Percentiles rank a stretch among this genome's conserved stretches.
These are phyloP conservation scores for Phaeotremella fagi DNA, from an alignment of 768 basidiomycete genomes.

Conservation along the genomic window DNA sequence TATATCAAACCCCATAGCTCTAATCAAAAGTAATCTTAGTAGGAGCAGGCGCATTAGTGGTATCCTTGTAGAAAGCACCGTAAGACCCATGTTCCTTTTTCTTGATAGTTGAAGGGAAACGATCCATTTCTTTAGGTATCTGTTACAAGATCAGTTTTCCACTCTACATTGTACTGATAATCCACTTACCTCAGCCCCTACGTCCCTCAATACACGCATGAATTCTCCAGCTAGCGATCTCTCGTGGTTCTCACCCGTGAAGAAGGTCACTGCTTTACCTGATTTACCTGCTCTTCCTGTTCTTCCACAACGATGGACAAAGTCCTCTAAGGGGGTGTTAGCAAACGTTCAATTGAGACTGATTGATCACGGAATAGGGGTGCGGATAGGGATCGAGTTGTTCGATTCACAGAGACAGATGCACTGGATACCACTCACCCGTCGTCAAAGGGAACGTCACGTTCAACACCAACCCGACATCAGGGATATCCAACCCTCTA, in stretches of 20 bases:
- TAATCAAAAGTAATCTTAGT: conserved; percentile 54
- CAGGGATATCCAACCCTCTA: conserved; percentile 92
- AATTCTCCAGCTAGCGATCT: conserved; percentile 83
- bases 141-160: conserved; percentile 41
- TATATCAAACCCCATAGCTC: no score
- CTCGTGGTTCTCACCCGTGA: conserved; percentile 87
- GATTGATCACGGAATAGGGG: no score
- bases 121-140: conserved; percentile 63
- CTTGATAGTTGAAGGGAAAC: conserved; percentile 95
- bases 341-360: no score
- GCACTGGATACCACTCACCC: conserved; percentile 69
- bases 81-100: conserved; percentile 87
- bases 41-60: conserved; percentile 49
- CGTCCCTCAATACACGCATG: conserved; percentile 81
- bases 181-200: conserved; percentile 57
- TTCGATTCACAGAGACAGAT: no score
- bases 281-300: conserved; percentile 80
- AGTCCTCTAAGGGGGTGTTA: conserved; percentile 28
- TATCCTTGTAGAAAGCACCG: conserved; percentile 56
- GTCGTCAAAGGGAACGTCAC: conserved; percentile 94
- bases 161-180: neutral
- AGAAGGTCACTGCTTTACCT: conserved; percentile 93
- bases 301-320: conserved; percentile 48
- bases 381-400: no score
- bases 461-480: conserved; percentile 89